Percentiles rank a stretch among this genome's conserved stretches.
phyloP scores from a whole-genome alignment of 2,329 filamentous ascomycete genomes.

The Alternaria gansuensis region DNA sequence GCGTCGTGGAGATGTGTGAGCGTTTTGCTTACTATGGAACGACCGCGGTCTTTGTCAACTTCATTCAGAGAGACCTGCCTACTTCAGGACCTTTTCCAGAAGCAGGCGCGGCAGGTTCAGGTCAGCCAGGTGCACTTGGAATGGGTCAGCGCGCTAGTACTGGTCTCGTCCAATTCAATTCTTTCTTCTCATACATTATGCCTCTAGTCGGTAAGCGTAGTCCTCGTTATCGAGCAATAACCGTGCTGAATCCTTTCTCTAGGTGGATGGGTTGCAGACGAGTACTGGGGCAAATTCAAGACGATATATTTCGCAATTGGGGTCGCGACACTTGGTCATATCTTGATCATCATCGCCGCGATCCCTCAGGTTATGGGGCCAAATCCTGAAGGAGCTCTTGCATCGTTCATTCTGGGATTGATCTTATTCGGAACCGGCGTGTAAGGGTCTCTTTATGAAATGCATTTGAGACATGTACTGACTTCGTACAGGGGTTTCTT shows the following conservation, averaged over 20 bases:
- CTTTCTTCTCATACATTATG: slow-evolving; percentile 37
- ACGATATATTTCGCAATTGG: slow-evolving; percentile 64
- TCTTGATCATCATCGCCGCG: slow-evolving; percentile 63
- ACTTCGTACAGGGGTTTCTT: slow-evolving; percentile 47
- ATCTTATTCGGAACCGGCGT: slow-evolving; percentile 55
- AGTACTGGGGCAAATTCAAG: slow-evolving; percentile 67
- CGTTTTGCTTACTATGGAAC: slow-evolving; percentile 47
- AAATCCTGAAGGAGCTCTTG: slow-evolving; percentile 52
- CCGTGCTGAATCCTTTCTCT: slow-evolving; percentile 57
- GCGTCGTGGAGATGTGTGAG: slow-evolving; percentile 45
- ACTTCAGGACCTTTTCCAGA: slow-evolving; percentile 59
- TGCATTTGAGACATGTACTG: not conserved
- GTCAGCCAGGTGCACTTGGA: slow-evolving; percentile 41
- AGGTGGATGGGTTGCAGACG: slow-evolving; percentile 66
- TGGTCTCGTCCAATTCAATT: slow-evolving; percentile 36
- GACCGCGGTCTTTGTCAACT: slow-evolving; percentile 40
- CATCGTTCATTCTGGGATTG: slow-evolving; percentile 60
- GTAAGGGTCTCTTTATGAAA: not conserved
- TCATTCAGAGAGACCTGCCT: slow-evolving; percentile 58
- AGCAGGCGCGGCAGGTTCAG: slow-evolving; percentile 54
- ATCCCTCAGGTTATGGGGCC: slow-evolving; percentile 56
- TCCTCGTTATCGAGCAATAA: slow-evolving; percentile 1
- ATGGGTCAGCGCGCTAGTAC: slow-evolving; percentile 42
- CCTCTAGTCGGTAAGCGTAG: slow-evolving; percentile 34
- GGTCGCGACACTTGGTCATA: slow-evolving; percentile 65